A percentile compares a stretch with the other conserved stretches of the same genome.
These are phyloP conservation scores for Bryum argenteum DNA, from an alignment of 225 moss, liverwort and hornwort genomes.

Conservation along the genomic window DNA sequence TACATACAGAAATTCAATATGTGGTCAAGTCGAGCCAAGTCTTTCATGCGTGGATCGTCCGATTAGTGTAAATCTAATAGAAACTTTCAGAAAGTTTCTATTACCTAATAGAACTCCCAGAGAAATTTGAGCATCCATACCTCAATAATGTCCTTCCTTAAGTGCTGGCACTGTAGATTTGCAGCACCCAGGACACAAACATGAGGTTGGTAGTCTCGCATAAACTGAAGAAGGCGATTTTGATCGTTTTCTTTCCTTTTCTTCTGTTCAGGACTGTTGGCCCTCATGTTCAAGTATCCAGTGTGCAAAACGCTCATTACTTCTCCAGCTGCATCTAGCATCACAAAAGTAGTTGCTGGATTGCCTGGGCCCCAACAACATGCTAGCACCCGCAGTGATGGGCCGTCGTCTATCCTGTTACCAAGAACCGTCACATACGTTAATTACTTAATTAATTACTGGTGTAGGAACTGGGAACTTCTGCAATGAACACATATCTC, in stretches of 20 bases:
- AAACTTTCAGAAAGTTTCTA: not conserved
- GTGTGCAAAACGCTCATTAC: conserved; percentile 85
- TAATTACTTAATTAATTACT: conserved; percentile 22
- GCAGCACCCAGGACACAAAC: conserved; percentile 91
- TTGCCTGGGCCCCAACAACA: conserved; percentile 99
- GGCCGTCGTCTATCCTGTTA: conserved; percentile 70
- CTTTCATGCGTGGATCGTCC: not conserved
- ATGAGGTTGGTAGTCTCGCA: conserved; percentile 89
- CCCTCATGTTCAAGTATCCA: conserved; percentile 84
- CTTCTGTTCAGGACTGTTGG: conserved; percentile 65
- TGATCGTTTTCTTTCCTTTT: conserved; percentile 81
- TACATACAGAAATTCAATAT: conserved; percentile 34
- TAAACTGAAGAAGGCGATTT: conserved; percentile 71
- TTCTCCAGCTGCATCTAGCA: conserved; percentile 93
- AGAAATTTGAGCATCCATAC: conserved; percentile 39
- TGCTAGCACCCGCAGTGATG: conserved; percentile 85
- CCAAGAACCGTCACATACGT: conserved; percentile 24
- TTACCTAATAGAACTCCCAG: not conserved
- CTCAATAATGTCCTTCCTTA: conserved; percentile 67
- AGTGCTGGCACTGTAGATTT: conserved; percentile 76
- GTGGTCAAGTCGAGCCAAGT: not conserved
- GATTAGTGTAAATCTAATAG: not conserved
- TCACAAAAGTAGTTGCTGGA: conserved; percentile 98
- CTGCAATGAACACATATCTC: not conserved
- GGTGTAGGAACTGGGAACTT: not conserved